These are phyloP conservation scores for Tuctoria greenei DNA, from an alignment of 176 grass and related monocot species.

Conservation along the genomic window DNA sequence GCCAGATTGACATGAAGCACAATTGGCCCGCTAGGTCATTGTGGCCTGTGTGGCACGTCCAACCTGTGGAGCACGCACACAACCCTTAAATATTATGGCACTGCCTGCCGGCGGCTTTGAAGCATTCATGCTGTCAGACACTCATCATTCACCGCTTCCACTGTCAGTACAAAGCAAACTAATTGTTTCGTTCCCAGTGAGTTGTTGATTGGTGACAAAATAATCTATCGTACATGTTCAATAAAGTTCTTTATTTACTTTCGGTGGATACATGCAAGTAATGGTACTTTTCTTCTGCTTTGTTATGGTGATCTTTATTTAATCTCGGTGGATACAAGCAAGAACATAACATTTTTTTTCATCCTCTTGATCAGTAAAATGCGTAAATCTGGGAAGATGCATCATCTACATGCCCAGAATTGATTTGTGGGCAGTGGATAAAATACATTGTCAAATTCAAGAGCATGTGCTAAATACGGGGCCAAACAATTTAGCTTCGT, in stretches of 20 bases:
- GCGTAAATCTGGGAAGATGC: constrained; percentile 68
- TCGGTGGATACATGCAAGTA: constrained; percentile 13
- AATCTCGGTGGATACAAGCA: neutral
- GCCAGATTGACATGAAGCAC: neutral
- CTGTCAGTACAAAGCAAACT: neutral
- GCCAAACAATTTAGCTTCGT: constrained; percentile 8
- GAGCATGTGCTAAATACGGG: constrained; percentile 30
- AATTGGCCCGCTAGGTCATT: neutral
- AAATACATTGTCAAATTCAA: constrained; percentile 37
- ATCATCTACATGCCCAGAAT: constrained; percentile 97
- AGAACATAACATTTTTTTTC: constrained; percentile 15
- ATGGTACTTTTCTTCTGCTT: constrained; percentile 11
- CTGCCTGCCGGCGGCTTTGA: neutral
- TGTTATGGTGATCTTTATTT: constrained; percentile 1
- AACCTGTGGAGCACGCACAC: neutral
- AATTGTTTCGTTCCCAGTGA: neutral
- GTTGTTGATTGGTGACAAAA: constrained; percentile 29
- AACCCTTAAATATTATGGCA: neutral
- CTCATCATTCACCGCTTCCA: neutral
- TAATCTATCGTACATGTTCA: constrained; percentile 14
- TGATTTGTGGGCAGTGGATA: constrained; percentile 88
- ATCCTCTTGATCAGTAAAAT: constrained; percentile 58
- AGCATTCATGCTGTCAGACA: neutral
- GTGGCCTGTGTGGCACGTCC: neutral
- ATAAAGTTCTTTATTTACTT: constrained; percentile 32